Base-by-base conservation (phyloP, 495 filamentous ascomycete genomes). In the Penicillium psychrofluorescens region DNA sequence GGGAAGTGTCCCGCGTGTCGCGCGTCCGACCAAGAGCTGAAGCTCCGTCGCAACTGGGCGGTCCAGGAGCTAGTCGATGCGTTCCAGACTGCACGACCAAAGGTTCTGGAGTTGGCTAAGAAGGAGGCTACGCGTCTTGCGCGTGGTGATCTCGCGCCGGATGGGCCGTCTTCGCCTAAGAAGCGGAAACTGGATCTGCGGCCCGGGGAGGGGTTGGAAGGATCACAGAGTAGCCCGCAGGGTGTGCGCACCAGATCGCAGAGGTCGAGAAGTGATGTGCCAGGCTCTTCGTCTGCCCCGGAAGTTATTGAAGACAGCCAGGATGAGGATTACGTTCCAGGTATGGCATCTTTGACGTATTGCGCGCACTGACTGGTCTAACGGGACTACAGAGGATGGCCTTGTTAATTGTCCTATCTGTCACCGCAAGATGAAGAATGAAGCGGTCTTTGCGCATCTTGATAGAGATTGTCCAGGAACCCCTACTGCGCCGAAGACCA, bases 1-100 rank as follows among this genome's bases (percentile, higher is more conserved):
- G 83, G 86, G 8, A 86, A 84, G 59, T 99, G 92, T 56, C 94
- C 92, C 0, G 67, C 84, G 0, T 99, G 92, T 61, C 80, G 90
- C 39, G 66, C 74, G 4, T 54, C 66, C 6, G 86, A 91, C 48
- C 87, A 95, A 55, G 88, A 90, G 58, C 72, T 85, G 44, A 91
- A 87, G 52, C 56, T 99, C 49, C 74, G 91, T 41, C 80, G 80
- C 27, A 97, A 96, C 58, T 84, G 80, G 74, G 80, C 82, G 0
- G 68, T 96, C 33, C 78, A 91, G 54, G 88, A 95, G 51, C 66
- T 92, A 4, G 86, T 95, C n/a, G 80, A 87, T 31, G 74, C 77
- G 16, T 98, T 95, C 53, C 69, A 75, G 44, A 75, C 61, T 28
- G 78, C 81, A 10, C 75, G 92, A 36, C 62, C 78, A 8, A 66